Conservation (phyloP, 75 land plant genomes). For the Pinus taeda region DNA sequence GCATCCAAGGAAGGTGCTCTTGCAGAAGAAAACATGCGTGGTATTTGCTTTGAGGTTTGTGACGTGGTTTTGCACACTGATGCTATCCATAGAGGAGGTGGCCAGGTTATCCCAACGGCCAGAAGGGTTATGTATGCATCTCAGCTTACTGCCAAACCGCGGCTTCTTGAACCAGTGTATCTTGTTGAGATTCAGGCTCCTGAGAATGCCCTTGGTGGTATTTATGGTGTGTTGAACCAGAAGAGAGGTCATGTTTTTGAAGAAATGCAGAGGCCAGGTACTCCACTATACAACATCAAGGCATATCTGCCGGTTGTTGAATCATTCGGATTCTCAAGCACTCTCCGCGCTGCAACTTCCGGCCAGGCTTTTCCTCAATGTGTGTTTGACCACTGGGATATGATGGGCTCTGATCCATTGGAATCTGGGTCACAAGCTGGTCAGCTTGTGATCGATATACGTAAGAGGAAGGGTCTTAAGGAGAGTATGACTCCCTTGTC, state of each 20-base stretch:
- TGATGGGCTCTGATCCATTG: slow-evolving; percentile 37
- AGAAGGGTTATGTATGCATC: slow-evolving; percentile 63
- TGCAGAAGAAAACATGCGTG: slow-evolving; percentile 75
- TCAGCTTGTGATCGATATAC: slow-evolving; percentile 39
- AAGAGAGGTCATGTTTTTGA: slow-evolving; percentile 72
- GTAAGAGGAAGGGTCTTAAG: slow-evolving; percentile 72
- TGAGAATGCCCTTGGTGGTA: slow-evolving; percentile 59
- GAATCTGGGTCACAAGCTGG: slow-evolving; percentile 27
- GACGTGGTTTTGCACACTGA: slow-evolving; percentile 70
- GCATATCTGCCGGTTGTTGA: slow-evolving; percentile 75
- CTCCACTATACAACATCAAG: slow-evolving; percentile 80
- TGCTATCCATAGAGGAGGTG: slow-evolving; percentile 79
- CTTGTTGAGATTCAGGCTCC: slow-evolving; percentile 73
- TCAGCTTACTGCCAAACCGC: slow-evolving; percentile 58
- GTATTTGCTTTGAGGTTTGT: slow-evolving; percentile 70
- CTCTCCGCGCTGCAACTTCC: slow-evolving; percentile 65
- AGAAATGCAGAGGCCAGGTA: slow-evolving; percentile 72
- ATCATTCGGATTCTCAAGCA: slow-evolving; percentile 62
- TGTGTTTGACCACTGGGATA: slow-evolving; percentile 75
- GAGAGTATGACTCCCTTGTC: slow-evolving; percentile 57
- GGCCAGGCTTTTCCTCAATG: slow-evolving; percentile 82
- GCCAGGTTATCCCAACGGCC: slow-evolving; percentile 68
- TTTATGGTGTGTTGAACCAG: slow-evolving; percentile 62
- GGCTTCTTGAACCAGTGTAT: slow-evolving; percentile 49
- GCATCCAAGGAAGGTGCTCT: slow-evolving; percentile 73